Evolutionary conservation across 176 grass and related monocot genomes (phyloP).

Genomic region (Thinopyrum elongatum): DNA sequence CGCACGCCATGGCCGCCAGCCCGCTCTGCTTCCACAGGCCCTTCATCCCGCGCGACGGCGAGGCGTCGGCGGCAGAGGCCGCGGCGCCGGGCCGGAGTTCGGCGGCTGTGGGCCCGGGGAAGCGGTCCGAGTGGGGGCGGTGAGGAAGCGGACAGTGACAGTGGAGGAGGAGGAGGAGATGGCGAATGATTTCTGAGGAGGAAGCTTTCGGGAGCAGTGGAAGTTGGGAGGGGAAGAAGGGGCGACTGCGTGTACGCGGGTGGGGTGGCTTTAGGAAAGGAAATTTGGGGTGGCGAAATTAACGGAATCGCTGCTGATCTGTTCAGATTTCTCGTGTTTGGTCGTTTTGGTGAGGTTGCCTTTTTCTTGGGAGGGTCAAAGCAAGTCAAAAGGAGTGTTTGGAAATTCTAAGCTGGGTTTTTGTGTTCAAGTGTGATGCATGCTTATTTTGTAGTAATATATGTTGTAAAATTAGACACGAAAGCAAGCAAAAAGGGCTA

Average conservation of each 20-base stretch:
- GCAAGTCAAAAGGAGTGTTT: background rate
- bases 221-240: background rate
- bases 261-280: background rate
- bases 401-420: too few relatives aligned
- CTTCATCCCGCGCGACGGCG: slow-evolving; percentile 31
- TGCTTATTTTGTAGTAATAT: too few relatives aligned
- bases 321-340: slow-evolving; percentile 12
- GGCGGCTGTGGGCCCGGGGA: background rate
- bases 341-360: background rate
- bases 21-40: slow-evolving; percentile 49
- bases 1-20: slow-evolving; percentile 26
- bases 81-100: background rate
- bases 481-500: too few relatives aligned
- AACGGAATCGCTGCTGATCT: background rate
- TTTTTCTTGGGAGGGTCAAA: slow-evolving; percentile 4
- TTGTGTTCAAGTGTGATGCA: too few relatives aligned
- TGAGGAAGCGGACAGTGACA: background rate
- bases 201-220: background rate
- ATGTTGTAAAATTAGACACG: too few relatives aligned
- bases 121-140: background rate
- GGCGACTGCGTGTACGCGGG: background rate
- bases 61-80: background rate
- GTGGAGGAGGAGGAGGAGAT: background rate
- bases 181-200: slow-evolving; percentile 6
- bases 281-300: background rate